Conservation (phyloP, 2,329 filamentous ascomycete species). For the Leptographium procerum region DNA sequence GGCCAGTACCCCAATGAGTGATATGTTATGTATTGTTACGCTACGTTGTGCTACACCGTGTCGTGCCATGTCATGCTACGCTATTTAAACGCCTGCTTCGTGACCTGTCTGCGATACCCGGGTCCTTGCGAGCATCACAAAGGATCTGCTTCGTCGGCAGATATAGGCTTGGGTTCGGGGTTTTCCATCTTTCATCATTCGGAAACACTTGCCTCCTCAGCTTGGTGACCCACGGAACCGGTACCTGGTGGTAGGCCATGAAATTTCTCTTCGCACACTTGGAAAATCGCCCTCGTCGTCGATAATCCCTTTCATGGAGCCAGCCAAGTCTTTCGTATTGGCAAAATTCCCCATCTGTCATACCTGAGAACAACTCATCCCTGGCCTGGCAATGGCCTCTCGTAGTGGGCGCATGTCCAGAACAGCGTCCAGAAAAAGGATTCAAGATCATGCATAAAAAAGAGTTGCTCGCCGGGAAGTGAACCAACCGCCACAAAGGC, state of each 20-base stretch:
- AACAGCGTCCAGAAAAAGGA: conserved; percentile 32
- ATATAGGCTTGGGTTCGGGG: neutral
- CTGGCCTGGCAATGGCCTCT: conserved; percentile 9
- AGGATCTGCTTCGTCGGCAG: neutral
- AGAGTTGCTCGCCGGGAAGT: conserved; percentile 23
- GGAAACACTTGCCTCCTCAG: neutral
- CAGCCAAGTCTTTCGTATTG: conserved; percentile 12
- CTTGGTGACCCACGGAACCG: neutral
- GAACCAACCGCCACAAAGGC: conserved; percentile 35
- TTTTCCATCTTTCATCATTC: neutral
- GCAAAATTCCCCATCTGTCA: neutral
- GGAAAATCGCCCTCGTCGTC: neutral
- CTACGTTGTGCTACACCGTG: too few relatives aligned
- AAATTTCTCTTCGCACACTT: neutral
- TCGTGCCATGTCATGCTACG: too few relatives aligned
- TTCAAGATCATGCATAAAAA: conserved; percentile 32
- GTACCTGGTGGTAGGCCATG: neutral
- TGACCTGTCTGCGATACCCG: too few relatives aligned
- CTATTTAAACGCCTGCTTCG: too few relatives aligned
- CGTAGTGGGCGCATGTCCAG: neutral
- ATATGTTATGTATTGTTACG: too few relatives aligned
- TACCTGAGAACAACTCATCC: neutral
- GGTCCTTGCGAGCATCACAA: neutral
- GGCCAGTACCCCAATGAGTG: too few relatives aligned
- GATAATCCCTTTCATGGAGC: neutral